Conservation (phyloP, 2,329 filamentous ascomycete species). For the Xylaria multiplex region DNA sequence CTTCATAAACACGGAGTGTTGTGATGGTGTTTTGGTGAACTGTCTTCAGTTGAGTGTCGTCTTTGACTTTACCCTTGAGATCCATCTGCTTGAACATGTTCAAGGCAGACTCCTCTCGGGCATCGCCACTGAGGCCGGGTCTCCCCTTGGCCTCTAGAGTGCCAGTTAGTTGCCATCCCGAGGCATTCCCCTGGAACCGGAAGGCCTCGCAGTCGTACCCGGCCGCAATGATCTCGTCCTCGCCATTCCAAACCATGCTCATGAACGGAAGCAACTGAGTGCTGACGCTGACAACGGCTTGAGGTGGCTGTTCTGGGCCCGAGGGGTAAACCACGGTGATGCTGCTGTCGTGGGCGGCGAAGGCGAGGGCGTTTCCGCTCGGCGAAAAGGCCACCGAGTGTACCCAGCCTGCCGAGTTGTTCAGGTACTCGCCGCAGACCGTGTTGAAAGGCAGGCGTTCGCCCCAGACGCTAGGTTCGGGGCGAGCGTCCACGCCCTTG, state of each 20-base stretch:
- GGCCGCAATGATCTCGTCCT: slow-evolving; percentile 93
- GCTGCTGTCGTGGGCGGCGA: slow-evolving; percentile 94
- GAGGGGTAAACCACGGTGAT: slow-evolving; percentile 96
- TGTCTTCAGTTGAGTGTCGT: slow-evolving; percentile 94
- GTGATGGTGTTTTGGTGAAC: slow-evolving; percentile 97
- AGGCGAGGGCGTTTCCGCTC: slow-evolving; percentile 90
- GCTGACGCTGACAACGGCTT: slow-evolving; percentile 87
- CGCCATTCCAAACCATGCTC: slow-evolving; percentile 90
- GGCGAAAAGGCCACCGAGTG: slow-evolving; percentile 94
- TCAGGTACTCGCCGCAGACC: slow-evolving; percentile 94
- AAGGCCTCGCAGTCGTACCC: slow-evolving; percentile 93
- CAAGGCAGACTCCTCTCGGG: slow-evolving; percentile 87
- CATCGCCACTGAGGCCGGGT: slow-evolving; percentile 64
- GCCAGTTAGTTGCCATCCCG: slow-evolving; percentile 85
- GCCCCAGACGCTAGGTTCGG: slow-evolving; percentile 90
- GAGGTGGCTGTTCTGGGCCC: slow-evolving; percentile 88
- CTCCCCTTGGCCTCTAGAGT: slow-evolving; percentile 80
- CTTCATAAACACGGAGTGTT: slow-evolving; percentile 81
- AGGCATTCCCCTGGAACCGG: slow-evolving; percentile 80
- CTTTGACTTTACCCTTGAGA: slow-evolving; percentile 89
- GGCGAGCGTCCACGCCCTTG: slow-evolving; percentile 89
- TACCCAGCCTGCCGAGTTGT: slow-evolving; percentile 96
- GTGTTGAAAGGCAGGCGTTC: slow-evolving; percentile 98
- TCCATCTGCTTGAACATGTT: slow-evolving; percentile 99
- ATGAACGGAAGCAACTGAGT: slow-evolving; percentile 93